Conservation (phyloP, 441 rosid species). For the Eutrema salsugineum region DNA sequence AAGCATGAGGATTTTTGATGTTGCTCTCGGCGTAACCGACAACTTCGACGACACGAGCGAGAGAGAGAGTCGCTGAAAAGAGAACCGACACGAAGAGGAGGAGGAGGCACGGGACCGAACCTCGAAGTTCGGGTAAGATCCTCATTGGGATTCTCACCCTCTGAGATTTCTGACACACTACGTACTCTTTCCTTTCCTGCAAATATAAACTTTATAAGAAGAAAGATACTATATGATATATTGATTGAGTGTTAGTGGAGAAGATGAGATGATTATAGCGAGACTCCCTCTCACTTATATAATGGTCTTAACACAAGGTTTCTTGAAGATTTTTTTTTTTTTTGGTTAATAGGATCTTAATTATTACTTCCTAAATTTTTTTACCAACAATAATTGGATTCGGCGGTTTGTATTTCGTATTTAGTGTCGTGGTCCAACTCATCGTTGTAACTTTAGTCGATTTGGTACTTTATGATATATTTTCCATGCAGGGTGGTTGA, state of each 20-base stretch:
- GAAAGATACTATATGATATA: neutral
- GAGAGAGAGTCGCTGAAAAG: slow-evolving; percentile 21
- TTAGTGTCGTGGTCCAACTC: slow-evolving; percentile 9
- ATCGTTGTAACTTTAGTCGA: slow-evolving; percentile 3
- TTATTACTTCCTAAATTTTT: neutral
- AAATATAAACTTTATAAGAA: neutral
- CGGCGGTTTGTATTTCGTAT: slow-evolving; percentile 9
- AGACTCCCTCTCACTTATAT: slow-evolving; percentile 21
- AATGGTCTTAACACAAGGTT: neutral
- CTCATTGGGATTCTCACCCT: slow-evolving; percentile 51
- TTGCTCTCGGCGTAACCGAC: slow-evolving; percentile 51
- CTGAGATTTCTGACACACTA: slow-evolving; percentile 17
- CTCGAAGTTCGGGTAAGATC: slow-evolving; percentile 37
- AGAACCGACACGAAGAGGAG: slow-evolving; percentile 11
- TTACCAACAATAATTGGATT: slow-evolving; percentile 20
- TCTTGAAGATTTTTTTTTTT: neutral
- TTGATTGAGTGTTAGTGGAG: neutral
- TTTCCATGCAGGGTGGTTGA: slow-evolving; percentile 34
- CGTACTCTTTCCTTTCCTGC: neutral
- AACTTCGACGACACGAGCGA: slow-evolving; percentile 31
- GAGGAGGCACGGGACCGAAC: slow-evolving; percentile 45
- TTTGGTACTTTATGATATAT: slow-evolving; percentile 1
- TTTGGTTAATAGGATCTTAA: too few species aligned
- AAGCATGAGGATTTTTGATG: slow-evolving; percentile 43
- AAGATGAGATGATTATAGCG: slow-evolving; percentile 10